phyloP scores from a whole-genome alignment of 106 monocot species.

The Platanthera zijinensis region DNA sequence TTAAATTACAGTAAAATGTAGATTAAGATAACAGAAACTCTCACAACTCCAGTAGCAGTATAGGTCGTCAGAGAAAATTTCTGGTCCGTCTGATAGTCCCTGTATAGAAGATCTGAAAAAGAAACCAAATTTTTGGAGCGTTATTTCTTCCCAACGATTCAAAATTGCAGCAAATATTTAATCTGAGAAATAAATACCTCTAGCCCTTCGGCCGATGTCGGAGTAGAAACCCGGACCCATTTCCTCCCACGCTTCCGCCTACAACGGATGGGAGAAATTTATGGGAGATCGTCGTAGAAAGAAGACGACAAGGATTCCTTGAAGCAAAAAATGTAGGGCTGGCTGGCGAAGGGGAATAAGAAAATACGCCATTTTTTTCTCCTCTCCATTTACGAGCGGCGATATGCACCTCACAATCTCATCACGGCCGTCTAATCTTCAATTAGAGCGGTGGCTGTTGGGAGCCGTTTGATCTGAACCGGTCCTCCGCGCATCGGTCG shows the following conservation, averaged over 20 bases:
- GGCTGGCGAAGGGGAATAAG: background rate
- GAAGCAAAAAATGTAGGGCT: background rate
- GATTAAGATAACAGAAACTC: slow-evolving; percentile 13
- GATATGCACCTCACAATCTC: no score
- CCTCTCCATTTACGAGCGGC: no score
- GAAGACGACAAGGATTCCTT: background rate
- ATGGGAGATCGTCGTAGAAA: background rate
- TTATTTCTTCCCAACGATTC: background rate
- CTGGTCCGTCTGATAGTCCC: slow-evolving; percentile 59
- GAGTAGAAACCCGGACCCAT: background rate
- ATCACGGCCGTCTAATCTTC: no score
- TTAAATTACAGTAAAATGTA: background rate
- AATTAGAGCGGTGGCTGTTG: no score
- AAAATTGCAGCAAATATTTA: background rate
- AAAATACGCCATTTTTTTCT: background rate
- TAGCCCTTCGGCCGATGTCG: background rate
- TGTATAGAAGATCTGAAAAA: slow-evolving; percentile 64
- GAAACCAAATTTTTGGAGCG: background rate
- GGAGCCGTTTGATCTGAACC: no score
- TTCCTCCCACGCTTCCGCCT: background rate
- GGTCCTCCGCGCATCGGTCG: no score
- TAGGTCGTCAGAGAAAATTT: slow-evolving; percentile 57
- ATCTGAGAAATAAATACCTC: background rate
- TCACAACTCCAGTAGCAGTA: slow-evolving; percentile 50
- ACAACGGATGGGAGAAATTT: background rate